These are phyloP conservation scores for Penicillium sp. DNA, from an alignment of 2,329 filamentous ascomycete species.

Conservation along the genomic window DNA sequence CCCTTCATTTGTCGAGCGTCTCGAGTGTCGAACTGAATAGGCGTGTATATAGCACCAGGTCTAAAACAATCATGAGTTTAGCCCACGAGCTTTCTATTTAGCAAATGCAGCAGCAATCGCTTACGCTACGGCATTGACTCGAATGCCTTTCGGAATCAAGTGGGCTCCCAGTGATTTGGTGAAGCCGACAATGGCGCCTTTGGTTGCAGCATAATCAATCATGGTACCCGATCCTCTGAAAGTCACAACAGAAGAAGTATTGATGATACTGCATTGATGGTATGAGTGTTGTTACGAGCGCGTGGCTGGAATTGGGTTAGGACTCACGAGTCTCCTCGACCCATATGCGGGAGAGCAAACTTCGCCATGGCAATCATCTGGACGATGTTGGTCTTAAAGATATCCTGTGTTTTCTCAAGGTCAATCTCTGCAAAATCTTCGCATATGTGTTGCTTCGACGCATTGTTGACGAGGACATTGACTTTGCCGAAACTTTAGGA, in stretches of 20 bases:
- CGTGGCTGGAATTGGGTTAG: no score
- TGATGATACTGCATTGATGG: slow-evolving; percentile 54
- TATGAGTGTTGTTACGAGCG: not conserved
- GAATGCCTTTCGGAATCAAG: slow-evolving; percentile 60
- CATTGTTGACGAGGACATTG: slow-evolving; percentile 63
- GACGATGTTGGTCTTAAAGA: slow-evolving; percentile 61
- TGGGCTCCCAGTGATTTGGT: slow-evolving; percentile 58
- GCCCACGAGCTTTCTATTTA: not conserved
- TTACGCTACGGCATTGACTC: slow-evolving; percentile 55
- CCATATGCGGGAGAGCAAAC: slow-evolving; percentile 60
- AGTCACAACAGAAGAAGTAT: slow-evolving; percentile 57
- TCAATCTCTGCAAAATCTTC: slow-evolving; percentile 52
- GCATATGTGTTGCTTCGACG: slow-evolving; percentile 60
- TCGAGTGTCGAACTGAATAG: slow-evolving; percentile 42
- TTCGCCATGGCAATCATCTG: slow-evolving; percentile 64
- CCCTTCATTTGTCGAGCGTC: slow-evolving; percentile 40
- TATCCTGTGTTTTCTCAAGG: slow-evolving; percentile 58
- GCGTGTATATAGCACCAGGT: slow-evolving; percentile 40
- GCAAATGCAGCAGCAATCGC: slow-evolving; percentile 16
- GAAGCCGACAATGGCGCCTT: slow-evolving; percentile 62
- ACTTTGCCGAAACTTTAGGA: slow-evolving; percentile 47
- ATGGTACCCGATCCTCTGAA: slow-evolving; percentile 57
- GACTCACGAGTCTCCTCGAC: slow-evolving; percentile 51
- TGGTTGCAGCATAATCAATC: slow-evolving; percentile 62
- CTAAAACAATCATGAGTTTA: slow-evolving; percentile 17